These are phyloP conservation scores for Backusella mclennaniae DNA, from an alignment of 192 early-diverging fungal genomes.

Conservation along the genomic window DNA sequence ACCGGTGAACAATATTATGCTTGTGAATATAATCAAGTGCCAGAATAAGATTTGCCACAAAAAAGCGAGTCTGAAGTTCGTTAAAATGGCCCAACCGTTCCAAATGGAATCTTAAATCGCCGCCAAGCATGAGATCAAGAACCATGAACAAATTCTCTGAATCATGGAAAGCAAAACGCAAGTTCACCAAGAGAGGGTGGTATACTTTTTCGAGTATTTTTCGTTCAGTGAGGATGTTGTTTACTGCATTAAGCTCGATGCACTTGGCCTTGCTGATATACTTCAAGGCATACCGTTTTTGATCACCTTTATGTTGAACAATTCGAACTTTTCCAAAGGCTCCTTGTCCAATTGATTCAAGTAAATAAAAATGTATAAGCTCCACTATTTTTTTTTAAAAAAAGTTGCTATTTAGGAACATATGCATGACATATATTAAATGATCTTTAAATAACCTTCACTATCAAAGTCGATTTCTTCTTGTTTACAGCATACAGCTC, in stretches of 20 bases:
- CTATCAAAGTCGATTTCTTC: constrained; percentile 69
- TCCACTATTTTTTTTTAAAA: not conserved
- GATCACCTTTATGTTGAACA: constrained; percentile 81
- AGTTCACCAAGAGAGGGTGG: constrained; percentile 81
- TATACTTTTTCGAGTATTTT: constrained; percentile 85
- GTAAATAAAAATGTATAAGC: constrained; percentile 82
- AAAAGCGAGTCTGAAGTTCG: constrained; percentile 65
- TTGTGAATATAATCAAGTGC: constrained; percentile 68
- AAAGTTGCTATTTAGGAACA: not conserved
- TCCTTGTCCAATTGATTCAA: constrained; percentile 89
- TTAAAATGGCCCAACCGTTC: constrained; percentile 63
- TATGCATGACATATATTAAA: not conserved
- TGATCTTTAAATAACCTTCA: constrained; percentile 52
- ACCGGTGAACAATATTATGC: constrained; percentile 67
- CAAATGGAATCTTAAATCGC: constrained; percentile 89
- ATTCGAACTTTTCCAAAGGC: constrained; percentile 96
- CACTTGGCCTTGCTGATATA: constrained; percentile 95
- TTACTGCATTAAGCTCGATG: constrained; percentile 81
- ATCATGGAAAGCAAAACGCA: constrained; percentile 94
- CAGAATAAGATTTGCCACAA: constrained; percentile 65
- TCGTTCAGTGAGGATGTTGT: constrained; percentile 90
- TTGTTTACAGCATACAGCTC: constrained; percentile 53
- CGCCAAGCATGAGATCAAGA: constrained; percentile 91
- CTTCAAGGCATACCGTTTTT: constrained; percentile 86
- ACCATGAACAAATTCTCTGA: constrained; percentile 91